Evolutionary conservation across 345 rosid species (phyloP).

Genomic region (Salix suchowensis): DNA sequence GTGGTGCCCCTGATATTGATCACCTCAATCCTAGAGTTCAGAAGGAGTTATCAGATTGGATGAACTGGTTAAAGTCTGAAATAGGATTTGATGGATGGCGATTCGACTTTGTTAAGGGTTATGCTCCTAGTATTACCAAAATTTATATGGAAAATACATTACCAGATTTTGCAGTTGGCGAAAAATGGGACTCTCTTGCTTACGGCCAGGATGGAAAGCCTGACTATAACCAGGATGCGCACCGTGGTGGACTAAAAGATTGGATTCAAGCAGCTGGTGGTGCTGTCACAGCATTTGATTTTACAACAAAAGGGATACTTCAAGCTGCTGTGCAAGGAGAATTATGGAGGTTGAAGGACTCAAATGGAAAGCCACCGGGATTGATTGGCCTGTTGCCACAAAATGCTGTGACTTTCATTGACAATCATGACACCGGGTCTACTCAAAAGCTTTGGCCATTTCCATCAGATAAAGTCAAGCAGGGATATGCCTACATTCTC

Average conservation of each 20-base stretch:
- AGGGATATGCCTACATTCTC: slow-evolving; percentile 81
- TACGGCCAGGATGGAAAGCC: slow-evolving; percentile 53
- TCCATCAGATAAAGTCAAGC: slow-evolving; percentile 80
- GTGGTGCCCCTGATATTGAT: slow-evolving; percentile 76
- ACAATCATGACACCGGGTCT: slow-evolving; percentile 80
- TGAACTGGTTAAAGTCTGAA: slow-evolving; percentile 80
- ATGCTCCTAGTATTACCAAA: slow-evolving; percentile 54
- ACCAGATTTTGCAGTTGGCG: slow-evolving; percentile 76
- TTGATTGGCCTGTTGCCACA: slow-evolving; percentile 61
- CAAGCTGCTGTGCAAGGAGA: slow-evolving; percentile 72
- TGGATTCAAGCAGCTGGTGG: slow-evolving; percentile 72
- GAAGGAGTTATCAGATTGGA: slow-evolving; percentile 71
- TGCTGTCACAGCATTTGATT: slow-evolving; percentile 64
- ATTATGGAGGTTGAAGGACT: slow-evolving; percentile 68
- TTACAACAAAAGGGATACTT: slow-evolving; percentile 81
- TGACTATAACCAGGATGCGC: slow-evolving; percentile 47
- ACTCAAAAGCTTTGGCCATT: slow-evolving; percentile 58
- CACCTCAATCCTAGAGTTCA: slow-evolving; percentile 67
- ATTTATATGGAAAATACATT: slow-evolving; percentile 42
- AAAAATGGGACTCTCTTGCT: slow-evolving; percentile 61
- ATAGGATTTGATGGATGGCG: slow-evolving; percentile 78
- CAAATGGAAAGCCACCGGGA: slow-evolving; percentile 71
- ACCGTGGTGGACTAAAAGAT: slow-evolving; percentile 45
- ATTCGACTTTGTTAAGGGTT: slow-evolving; percentile 67
- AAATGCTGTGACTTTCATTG: slow-evolving; percentile 76